Evolutionary conservation across 2,329 filamentous ascomycete genomes (phyloP), one percentile per base, ranked within the genome.

Genomic region (Daldinia eschscholtzii): DNA sequence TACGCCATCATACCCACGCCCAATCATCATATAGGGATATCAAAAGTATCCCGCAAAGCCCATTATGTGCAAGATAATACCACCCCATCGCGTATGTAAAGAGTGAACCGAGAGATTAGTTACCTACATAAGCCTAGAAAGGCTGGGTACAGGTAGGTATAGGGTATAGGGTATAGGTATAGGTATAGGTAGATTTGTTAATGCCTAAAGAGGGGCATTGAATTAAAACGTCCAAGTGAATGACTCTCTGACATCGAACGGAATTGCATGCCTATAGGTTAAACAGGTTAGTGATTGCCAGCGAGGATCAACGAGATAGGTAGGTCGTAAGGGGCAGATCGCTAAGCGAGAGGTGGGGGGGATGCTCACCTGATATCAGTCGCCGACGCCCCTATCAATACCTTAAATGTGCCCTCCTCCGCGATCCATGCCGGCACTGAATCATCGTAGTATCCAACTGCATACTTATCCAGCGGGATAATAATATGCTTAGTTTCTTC

Each of bases 171-270:
- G n/a, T n/a, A n/a, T n/a, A n/a, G n/a, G n/a, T n/a, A n/a, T 33
- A 33, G 30, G 2, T 33, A 33, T 33, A 20, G 39, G 39, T 33
- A 33, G 26, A 12, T 46, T 35, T 23, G 28, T 15, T 18, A 39
- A 37, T 28, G 35, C 28, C 37, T 26, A 41, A 44, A 58, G 50
- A 37, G 5, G 33, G 55, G 46, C 26, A 33, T 44, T n/a, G 52
- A 37, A 65, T 68, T 77, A 90, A 72, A 89, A 90, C 6, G 88
- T 82, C 89, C 89, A 91, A 26, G 85, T 89, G 75, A 91, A 91
- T 4, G 88, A 87, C 74, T 91, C 85, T 75, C 86, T 81, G 44
- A 91, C 88, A 59, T 87, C 84, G 68, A 92, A 91, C 13, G 80
- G 80, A 4, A 81, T 75, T 48, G 79, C 81, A 64, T 81, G 80